Conservation (phyloP, 768 basidiomycete species). For the Hygrophoropsis aurantiaca region DNA sequence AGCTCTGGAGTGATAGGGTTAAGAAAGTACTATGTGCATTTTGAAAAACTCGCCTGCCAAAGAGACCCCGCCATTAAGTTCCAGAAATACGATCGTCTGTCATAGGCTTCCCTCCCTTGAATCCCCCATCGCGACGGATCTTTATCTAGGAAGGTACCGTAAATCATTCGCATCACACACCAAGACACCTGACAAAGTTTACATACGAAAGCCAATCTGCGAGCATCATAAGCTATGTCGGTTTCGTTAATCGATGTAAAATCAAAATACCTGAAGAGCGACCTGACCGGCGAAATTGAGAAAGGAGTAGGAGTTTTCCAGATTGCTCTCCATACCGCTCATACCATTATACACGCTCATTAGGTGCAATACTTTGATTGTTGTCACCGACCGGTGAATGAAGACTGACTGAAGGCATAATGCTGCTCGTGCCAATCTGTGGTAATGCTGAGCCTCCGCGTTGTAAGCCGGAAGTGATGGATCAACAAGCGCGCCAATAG, state of each 20-base stretch:
- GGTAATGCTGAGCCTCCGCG: slow-evolving; percentile 53
- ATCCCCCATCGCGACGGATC: slow-evolving; percentile 54
- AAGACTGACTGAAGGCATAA: slow-evolving; percentile 46
- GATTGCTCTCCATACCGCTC: slow-evolving; percentile 50
- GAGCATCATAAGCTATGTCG: background rate
- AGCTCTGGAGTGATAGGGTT: slow-evolving; percentile 30
- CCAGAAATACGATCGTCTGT: slow-evolving; percentile 57
- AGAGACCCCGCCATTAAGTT: slow-evolving; percentile 46
- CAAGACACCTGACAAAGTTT: background rate
- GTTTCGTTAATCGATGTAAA: too few species aligned
- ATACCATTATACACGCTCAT: slow-evolving; percentile 57
- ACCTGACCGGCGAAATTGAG: slow-evolving; percentile 49
- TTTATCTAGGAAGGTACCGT: slow-evolving; percentile 35
- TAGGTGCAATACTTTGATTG: slow-evolving; percentile 48
- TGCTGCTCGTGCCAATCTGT: slow-evolving; percentile 46
- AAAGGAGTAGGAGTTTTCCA: slow-evolving; percentile 46
- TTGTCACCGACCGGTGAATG: slow-evolving; percentile 43
- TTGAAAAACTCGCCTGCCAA: slow-evolving; percentile 44
- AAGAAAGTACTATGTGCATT: background rate
- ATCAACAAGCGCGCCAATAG: slow-evolving; percentile 50
- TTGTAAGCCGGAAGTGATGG: slow-evolving; percentile 45
- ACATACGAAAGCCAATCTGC: slow-evolving; percentile 15
- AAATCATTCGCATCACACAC: slow-evolving; percentile 2
- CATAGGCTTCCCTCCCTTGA: slow-evolving; percentile 48
- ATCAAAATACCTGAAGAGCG: slow-evolving; percentile 42